Base-by-base conservation (phyloP, 2,329 filamentous ascomycete species). In the Talaromyces atroroseus region DNA sequence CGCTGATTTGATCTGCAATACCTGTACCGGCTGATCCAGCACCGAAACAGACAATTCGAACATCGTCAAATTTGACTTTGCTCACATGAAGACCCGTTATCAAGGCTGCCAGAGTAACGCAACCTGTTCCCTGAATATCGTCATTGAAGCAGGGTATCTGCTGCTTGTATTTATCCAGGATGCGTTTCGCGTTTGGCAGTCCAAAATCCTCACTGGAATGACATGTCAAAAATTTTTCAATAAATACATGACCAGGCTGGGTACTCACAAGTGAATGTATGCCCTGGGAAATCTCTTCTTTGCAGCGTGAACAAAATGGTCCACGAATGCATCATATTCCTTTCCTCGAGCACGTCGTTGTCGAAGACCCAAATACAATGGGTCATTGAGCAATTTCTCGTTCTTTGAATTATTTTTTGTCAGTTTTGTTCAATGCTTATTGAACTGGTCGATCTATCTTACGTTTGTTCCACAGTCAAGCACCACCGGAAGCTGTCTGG, bases 71-170 rank as follows among this genome's bases (percentile, higher is more conserved):
- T 52, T 86, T 82, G 54, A 86, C 74, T 2, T 83, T 79, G 58
- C 80, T 84, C 6, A 92, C 84, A 58, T 89, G 83, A 7, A 92
- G 76, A 0, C 83, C 90, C 0, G 90, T 84, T 76, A 90, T 84
- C 60, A 95, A 86, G 1, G 88, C 90, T 0, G 90, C 90, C 0
- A 95, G 79, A 0, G 90, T 92, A 1, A 95, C 90, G 58, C 89
- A 92, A 0, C 90, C 91, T 0, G 91, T 95, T 1, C 90, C 91
- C 70, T 95, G 90, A 0, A 95, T 85, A 68, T 95, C 90, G 57
- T 95, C 91, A 65, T 95, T 95, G 78, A 96, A 95, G 69, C 90
- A 95, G 0, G 90, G 80, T 7, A 92, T 86, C 50, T 87, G 67
- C 0, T 85, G 79, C 1, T 86, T 82, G 64, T 94, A 95, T 38